These are phyloP conservation scores for Candida sp. DNA, from an alignment of 1,139 yeast species.

Conservation along the genomic window DNA sequence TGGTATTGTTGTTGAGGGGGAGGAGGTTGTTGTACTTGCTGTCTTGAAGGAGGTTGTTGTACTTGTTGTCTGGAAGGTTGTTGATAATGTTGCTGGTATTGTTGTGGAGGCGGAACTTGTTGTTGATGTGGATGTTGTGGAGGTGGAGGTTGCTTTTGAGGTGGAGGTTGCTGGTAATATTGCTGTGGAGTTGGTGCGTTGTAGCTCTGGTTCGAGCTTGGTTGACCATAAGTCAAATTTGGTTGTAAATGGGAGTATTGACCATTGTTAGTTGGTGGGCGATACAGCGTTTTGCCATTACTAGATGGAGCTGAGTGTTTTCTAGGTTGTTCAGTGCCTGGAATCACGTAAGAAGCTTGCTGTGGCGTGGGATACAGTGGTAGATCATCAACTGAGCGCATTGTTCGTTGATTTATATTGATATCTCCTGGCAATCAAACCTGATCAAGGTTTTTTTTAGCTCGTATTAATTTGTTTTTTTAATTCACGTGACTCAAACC, in stretches of 20 bases:
- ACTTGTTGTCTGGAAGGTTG: conserved; percentile 13
- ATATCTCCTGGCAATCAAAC: not conserved
- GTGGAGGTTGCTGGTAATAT: conserved; percentile 10
- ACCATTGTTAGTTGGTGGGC: conserved; percentile 15
- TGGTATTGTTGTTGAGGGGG: conserved; percentile 11
- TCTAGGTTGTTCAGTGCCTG: conserved; percentile 8
- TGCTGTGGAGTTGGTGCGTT: conserved; percentile 11
- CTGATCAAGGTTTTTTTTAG: not conserved
- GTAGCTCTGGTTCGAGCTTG: conserved; percentile 11
- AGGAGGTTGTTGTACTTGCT: conserved; percentile 11
- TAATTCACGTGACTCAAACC: not conserved
- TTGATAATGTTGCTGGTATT: conserved; percentile 12
- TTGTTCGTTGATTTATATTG: conserved; percentile 5
- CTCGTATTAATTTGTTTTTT: not conserved
- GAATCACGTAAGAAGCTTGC: conserved; percentile 35
- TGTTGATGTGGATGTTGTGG: conserved; percentile 12
- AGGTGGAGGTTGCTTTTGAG: conserved; percentile 10
- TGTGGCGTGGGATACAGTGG: conserved; percentile 49
- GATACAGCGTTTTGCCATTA: conserved; percentile 7
- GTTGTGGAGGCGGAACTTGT: conserved; percentile 13
- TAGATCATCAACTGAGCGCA: conserved; percentile 34
- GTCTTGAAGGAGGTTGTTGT: conserved; percentile 11
- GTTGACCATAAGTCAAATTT: conserved; percentile 5
- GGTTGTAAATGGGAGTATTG: conserved; percentile 10
- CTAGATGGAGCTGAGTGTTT: conserved; percentile 7